Evolutionary conservation across 2,329 filamentous ascomycete genomes (phyloP).

Genomic region (Botrytis sinoallii): DNA sequence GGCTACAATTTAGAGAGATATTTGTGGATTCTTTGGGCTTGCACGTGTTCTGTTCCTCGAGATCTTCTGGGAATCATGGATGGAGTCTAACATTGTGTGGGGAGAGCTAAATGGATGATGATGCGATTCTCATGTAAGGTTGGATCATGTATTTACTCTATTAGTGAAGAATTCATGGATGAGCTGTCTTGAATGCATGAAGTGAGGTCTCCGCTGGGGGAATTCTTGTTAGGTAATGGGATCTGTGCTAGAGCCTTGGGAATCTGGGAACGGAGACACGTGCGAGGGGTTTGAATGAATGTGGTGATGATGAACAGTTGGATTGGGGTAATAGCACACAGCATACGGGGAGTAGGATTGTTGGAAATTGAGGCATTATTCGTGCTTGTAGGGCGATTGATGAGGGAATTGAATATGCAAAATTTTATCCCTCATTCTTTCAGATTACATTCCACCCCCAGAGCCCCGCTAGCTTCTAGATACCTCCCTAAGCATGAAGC

Average conservation of each 20-base stretch:
- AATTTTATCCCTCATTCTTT: not conserved
- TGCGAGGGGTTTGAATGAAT: not conserved
- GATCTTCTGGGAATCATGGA: not conserved
- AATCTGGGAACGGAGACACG: not conserved
- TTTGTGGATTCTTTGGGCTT: not conserved
- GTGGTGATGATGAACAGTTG: not conserved
- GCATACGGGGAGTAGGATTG: not conserved
- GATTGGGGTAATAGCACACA: not conserved
- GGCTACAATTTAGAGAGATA: not conserved
- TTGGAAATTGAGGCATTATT: not conserved
- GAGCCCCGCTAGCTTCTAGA: conserved; percentile 1
- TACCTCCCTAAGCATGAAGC: not conserved
- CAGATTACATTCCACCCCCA: not conserved
- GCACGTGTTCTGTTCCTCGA: not conserved
- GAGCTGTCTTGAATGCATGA: conserved; percentile 1
- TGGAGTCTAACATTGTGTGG: conserved; percentile 6
- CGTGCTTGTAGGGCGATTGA: not conserved
- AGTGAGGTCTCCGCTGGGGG: not conserved
- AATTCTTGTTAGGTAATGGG: conserved; percentile 3
- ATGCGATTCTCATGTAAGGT: conserved; percentile 8
- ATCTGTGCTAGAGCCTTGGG: not conserved
- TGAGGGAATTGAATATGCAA: not conserved
- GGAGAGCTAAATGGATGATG: not conserved
- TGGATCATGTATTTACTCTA: not conserved
- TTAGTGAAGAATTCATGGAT: conserved; percentile 7